Evolutionary conservation across 2,329 filamentous ascomycete genomes (phyloP).

Genomic region (Cordyceps tenuipes): DNA sequence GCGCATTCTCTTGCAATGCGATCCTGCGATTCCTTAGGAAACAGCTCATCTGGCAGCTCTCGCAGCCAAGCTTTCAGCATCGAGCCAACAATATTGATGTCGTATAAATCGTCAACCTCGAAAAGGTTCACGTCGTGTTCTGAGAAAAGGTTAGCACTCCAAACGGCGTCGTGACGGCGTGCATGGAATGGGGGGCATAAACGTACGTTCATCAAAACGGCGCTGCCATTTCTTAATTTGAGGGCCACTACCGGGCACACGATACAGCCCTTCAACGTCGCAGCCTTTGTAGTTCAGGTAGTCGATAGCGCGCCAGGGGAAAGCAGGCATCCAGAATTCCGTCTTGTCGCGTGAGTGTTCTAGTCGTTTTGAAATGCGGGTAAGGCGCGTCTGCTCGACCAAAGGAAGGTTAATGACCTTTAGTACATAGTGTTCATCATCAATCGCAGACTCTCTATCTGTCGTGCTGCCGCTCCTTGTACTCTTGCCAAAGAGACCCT

Average conservation of each 20-base stretch:
- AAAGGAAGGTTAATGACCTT: slow-evolving; percentile 81
- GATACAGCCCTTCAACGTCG: slow-evolving; percentile 87
- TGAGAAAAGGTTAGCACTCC: slow-evolving; percentile 22
- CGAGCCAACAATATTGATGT: slow-evolving; percentile 93
- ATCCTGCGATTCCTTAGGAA: slow-evolving; percentile 77
- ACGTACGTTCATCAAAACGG: slow-evolving; percentile 73
- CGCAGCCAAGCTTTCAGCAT: slow-evolving; percentile 96
- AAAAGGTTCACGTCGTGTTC: slow-evolving; percentile 88
- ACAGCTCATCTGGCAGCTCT: slow-evolving; percentile 87
- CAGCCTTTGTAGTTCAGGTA: slow-evolving; percentile 92
- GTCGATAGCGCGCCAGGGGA: slow-evolving; percentile 93
- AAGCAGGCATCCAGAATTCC: slow-evolving; percentile 96
- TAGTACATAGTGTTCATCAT: slow-evolving; percentile 76
- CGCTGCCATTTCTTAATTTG: slow-evolving; percentile 92
- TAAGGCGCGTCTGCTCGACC: slow-evolving; percentile 81
- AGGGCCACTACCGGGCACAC: slow-evolving; percentile 81
- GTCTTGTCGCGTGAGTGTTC: slow-evolving; percentile 90
- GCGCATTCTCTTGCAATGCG: slow-evolving; percentile 72
- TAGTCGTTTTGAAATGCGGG: slow-evolving; percentile 81
- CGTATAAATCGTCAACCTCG: slow-evolving; percentile 77
- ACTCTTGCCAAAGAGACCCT: slow-evolving; percentile 74
- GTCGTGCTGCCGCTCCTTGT: slow-evolving; percentile 61
- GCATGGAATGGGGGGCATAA: too few relatives aligned
- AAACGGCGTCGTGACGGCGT: too few relatives aligned
- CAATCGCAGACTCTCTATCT: slow-evolving; percentile 57